Base-by-base conservation (phyloP, 2,329 filamentous ascomycete genomes). In the Plectosphaerella cucumerina region DNA sequence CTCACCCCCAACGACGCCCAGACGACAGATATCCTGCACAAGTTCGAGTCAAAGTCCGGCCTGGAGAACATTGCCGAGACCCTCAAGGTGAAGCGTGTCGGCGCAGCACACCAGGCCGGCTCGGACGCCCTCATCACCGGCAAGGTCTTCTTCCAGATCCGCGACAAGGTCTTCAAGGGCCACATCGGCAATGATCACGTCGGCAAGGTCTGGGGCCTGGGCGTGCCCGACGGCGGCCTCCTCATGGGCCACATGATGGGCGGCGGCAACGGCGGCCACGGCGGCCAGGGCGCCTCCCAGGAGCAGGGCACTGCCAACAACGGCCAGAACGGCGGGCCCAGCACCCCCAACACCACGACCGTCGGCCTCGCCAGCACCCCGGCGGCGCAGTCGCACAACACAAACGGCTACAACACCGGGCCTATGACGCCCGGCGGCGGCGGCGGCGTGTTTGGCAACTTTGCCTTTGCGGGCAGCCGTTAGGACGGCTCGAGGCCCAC, bases 61-160 rank as follows among this genome's bases (percentile, higher is more conserved):
- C 79, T 99, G 15, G 92, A 97, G 67, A 91, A 94, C 67, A 90
- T 97, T 58, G 93, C 93, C 12, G 93, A 97, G 57, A 89, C 92
- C 54, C 82, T 99, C 54, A 93, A 91, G 62, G 87, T 97, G 51
- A 91, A 94, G 72, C 85, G 94, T 46, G 78, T 95, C 31, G 94
- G 94, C 11, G 83, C 85, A 33, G 89, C 90, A 48, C 94, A 99
- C 67, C 92, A 96, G 65, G 94, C 92, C 37, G 94, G 93, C 23
- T 96, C 90, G 1, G 94, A 99, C 69, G 93, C 91, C 18, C 82
- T 97, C 60, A 81, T 99, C 26, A 99, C 94, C 0, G 94, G 94
- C 46, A 87, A 88, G 60, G 90, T 97, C 26, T 99, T 97, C 72
- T 99, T 96, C 81, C 88, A 91, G 62, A 87, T 97, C 77, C 84